Evolutionary conservation across 2,329 filamentous ascomycete species (phyloP), one percentile per base, ranked within the genome.

Genomic region (Gaeumannomyces sp.): DNA sequence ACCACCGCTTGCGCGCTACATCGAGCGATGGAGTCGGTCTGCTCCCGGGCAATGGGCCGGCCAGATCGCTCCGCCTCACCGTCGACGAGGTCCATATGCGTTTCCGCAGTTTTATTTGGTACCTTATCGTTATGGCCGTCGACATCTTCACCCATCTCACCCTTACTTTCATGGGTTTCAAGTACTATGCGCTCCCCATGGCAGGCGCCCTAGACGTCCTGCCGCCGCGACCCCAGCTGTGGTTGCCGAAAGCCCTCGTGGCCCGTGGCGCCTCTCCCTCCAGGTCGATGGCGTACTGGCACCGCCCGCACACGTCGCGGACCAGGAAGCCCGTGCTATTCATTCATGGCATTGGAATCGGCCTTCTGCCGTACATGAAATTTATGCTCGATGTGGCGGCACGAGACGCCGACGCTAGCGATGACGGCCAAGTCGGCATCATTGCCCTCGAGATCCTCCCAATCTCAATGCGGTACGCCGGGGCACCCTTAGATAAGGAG

Each of bases 291-390:
- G 81, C 82, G 67, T 91, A 92, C 77, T 91, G 87, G 85, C 79
- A 88, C 69, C 82, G 83, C 2, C 85, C 85, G 6, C 88, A 91
- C 71, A 85, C 77, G 0, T 84, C 85, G 1, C 80, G 80, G 63
- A 80, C 76, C 2, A 27, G 16, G 14, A 61, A 57, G 28, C 89
- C 89, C 0, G 74, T 91, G 10, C 74, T 92, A 4, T 91, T 90
- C 74, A 79, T 91, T 61, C 89, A 91, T 69, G 89, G 89, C 22
- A 89, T 91, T 61, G 88, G 89, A 58, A 80, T 91, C 65, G 89
- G 89, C 0, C 79, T 91, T 2, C 83, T 84, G 71, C 83, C 87
- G 0, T 89, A 91, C 69, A 76, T 81, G 16, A 73, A 76, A 22
- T 89, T 89, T 70, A 75, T 91, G 1, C 72, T 75, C 45, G 80